phyloP scores from a whole-genome alignment of 441 rosid genomes.

The Erodium moschatum region DNA sequence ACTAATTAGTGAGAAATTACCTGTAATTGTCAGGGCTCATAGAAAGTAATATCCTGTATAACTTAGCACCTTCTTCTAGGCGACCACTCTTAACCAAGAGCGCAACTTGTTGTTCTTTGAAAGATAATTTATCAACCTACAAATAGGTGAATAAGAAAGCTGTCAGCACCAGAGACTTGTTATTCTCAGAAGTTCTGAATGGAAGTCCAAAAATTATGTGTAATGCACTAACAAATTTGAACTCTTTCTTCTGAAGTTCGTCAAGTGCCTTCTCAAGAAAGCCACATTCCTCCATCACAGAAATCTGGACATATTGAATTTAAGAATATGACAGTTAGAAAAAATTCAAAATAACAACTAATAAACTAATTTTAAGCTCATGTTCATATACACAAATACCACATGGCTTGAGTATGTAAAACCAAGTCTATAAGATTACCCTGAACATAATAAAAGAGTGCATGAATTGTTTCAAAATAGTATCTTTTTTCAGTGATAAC shows the following conservation, averaged over 20 bases:
- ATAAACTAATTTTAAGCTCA: neutral
- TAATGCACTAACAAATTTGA: constrained; percentile 58
- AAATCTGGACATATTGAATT: constrained; percentile 38
- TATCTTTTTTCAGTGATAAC: no score
- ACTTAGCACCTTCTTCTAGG: constrained; percentile 66
- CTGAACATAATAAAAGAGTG: no score
- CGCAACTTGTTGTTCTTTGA: constrained; percentile 80
- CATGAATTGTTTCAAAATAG: no score
- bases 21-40: constrained; percentile 97
- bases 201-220: neutral
- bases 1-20: constrained; percentile 30
- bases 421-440: neutral
- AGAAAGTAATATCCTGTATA: constrained; percentile 64
- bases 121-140: constrained; percentile 80
- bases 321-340: constrained; percentile 13
- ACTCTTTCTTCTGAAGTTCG: constrained; percentile 63
- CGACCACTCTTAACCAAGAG: constrained; percentile 65
- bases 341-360: neutral
- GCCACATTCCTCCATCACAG: constrained; percentile 79
- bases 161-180: constrained; percentile 20
- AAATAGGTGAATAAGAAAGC: constrained; percentile 18
- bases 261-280: constrained; percentile 61
- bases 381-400: neutral
- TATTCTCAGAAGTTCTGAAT: neutral
- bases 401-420: neutral